Evolutionary conservation across 768 basidiomycete species (phyloP), one percentile per base, ranked within the genome.

Genomic region (Serpula lacrymans): DNA sequence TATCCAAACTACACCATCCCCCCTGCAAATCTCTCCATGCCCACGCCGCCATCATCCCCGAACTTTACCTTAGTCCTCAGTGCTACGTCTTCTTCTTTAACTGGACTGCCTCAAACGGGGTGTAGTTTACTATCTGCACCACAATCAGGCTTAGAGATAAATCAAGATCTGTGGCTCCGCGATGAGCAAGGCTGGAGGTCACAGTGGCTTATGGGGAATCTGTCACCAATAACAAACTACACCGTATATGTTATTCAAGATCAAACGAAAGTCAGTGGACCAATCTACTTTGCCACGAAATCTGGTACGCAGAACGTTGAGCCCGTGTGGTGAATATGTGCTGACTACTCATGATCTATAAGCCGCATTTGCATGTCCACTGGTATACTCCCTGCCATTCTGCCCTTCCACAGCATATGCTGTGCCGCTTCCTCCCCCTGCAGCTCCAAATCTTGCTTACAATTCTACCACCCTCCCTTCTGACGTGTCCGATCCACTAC

Each of bases 1-100:
- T 91, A 74, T 52, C 88, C 88, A 9, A 89, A 89, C 51, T 91
- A 87, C 55, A 82, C 82, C 2, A 72, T 91, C 1, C 80, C 82
- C 3, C 53, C 65, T 0, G 78, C 80, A 1, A 78, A 81, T 48
- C 52, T 72, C 11, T 61, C 77, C 0, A 49, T 64, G 17, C 73
- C 78, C 0, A 37, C 54, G 12, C 48, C 58, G 6, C 71, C 82
- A 0, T 49, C 74, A 1, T 46, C 64, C 0, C 70, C 72, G 0
- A 76, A 80, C 49, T 70, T 72, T 41, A 76, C 78, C 3, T 60
- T 88, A 9, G 48, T 87, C 20, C 42, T 88, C 9, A 63, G 75
- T 3, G 71, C 74, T 0, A 79, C 83, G 0, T 60, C 71, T 10
- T 52, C 64, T 0, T 57, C 64, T 9, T 56, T 77, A 10, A 34